phyloP scores from a whole-genome alignment of 306 rosid species.

The Cyclanthera cordifolia region DNA sequence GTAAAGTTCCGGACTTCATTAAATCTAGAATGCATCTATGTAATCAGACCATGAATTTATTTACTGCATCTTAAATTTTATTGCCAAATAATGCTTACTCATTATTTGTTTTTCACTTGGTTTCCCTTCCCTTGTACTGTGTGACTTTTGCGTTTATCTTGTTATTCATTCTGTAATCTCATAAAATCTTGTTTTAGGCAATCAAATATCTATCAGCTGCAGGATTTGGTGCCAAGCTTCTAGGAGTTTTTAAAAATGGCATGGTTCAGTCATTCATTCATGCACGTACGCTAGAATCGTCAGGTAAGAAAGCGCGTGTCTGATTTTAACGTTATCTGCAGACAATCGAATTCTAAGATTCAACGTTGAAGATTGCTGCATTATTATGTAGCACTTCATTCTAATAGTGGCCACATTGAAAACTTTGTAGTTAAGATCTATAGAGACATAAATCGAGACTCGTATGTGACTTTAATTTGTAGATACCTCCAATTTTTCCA shows the following conservation, averaged over 20 bases:
- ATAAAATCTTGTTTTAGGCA: slow-evolving; percentile 45
- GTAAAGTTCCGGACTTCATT: not conserved
- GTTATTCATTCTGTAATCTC: slow-evolving; percentile 16
- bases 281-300: slow-evolving; percentile 55
- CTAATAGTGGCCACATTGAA: not conserved
- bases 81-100: not conserved
- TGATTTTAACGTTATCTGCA: not conserved
- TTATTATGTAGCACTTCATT: not conserved
- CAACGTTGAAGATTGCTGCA: not conserved
- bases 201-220: slow-evolving; percentile 82
- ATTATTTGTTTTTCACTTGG: slow-evolving; percentile 16
- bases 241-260: slow-evolving; percentile 82
- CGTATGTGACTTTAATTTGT: too few species aligned
- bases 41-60: not conserved
- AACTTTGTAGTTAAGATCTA: not conserved
- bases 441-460: not conserved
- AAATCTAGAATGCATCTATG: not conserved
- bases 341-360: not conserved
- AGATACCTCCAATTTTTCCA: too few species aligned
- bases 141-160: slow-evolving; percentile 8
- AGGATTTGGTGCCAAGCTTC: slow-evolving; percentile 91
- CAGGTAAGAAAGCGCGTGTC: slow-evolving; percentile 34
- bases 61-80: not conserved
- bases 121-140: slow-evolving; percentile 12
- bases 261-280: slow-evolving; percentile 77